Percentiles rank a stretch among this genome's conserved stretches.
Evolutionary conservation across 441 rosid genomes (phyloP).

Genomic region (Rhodomyrtus psidioides): DNA sequence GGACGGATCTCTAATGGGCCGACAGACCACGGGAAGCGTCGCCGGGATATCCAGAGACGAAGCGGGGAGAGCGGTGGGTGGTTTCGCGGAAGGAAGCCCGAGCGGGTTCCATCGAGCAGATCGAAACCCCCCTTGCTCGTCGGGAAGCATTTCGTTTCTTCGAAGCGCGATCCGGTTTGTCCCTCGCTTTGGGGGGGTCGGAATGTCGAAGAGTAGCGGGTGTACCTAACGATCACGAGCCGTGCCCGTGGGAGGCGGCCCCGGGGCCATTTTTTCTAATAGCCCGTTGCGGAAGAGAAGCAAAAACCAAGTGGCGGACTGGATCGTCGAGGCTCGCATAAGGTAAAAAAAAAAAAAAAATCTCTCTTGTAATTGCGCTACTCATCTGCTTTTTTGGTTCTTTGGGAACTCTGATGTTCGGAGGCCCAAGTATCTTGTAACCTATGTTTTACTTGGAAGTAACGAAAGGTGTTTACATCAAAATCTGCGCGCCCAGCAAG

Average conservation of each 20-base stretch:
- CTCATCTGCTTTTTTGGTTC: not conserved
- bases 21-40: not conserved
- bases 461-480: too few relatives aligned
- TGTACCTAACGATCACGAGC: not conserved
- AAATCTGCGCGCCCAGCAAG: too few relatives aligned
- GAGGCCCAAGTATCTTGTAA: not conserved
- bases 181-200: too few relatives aligned
- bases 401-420: not conserved
- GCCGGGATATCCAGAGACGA: not conserved
- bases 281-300: not conserved
- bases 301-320: rapidly evolving
- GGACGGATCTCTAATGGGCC: not conserved
- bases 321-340: rapidly evolving
- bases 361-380: not conserved
- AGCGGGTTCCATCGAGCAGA: not conserved
- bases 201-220: not conserved
- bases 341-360: not conserved
- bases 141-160: not conserved
- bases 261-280: not conserved
- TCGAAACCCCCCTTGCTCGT: not conserved
- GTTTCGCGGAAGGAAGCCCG: not conserved
- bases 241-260: not conserved
- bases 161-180: not conserved
- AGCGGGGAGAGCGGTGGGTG: not conserved
- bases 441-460: too few relatives aligned